phyloP scores from a whole-genome alignment of 73 alveolate species.

The Paramecium octaurelia region DNA sequence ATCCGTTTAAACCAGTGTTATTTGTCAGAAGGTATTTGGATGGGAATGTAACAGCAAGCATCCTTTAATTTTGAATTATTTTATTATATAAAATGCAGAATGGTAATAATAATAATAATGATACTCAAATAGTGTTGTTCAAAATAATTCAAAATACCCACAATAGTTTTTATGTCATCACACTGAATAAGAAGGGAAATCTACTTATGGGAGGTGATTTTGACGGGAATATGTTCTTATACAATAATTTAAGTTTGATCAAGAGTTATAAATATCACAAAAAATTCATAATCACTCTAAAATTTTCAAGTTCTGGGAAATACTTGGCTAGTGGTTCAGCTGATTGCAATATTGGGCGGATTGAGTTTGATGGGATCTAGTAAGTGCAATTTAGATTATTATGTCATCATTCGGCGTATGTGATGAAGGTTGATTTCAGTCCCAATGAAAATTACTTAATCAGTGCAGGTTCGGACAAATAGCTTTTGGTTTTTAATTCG shows the following conservation, averaged over 20 bases:
- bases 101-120: neutral
- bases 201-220: neutral
- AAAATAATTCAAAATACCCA: neutral
- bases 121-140: neutral
- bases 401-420: neutral
- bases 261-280: neutral
- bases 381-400: neutral
- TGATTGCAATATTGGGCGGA: neutral
- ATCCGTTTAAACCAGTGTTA: too few species aligned
- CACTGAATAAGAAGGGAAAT: neutral
- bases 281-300: neutral
- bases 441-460: neutral
- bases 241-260: neutral
- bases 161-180: neutral
- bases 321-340: constrained; percentile 23
- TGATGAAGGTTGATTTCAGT: constrained; percentile 8
- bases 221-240: neutral
- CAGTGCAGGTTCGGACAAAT: neutral
- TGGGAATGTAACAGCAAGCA: neutral
- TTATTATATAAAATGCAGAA: neutral
- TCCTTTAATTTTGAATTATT: neutral
- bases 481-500: neutral
- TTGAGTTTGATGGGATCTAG: neutral
- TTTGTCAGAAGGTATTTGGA: too few species aligned
- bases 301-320: neutral